phyloP scores from a whole-genome alignment of 1,139 yeast genomes.

The Geotrichum histeridarum region DNA sequence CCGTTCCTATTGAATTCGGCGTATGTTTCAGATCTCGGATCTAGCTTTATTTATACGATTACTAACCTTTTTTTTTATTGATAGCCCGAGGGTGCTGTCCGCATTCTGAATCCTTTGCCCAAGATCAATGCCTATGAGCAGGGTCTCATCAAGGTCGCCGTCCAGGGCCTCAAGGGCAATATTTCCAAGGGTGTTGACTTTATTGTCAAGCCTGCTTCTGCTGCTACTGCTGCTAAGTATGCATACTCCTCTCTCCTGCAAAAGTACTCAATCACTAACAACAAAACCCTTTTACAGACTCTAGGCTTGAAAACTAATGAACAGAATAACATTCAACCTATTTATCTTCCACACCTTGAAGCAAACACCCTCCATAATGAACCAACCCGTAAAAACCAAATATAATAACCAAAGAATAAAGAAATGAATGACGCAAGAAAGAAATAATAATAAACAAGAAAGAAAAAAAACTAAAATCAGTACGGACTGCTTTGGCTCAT shows the following conservation, averaged over 20 bases:
- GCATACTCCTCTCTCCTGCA: conserved; percentile 6
- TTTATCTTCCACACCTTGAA: background rate
- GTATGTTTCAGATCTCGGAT: conserved; percentile 8
- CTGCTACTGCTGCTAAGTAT: conserved; percentile 27
- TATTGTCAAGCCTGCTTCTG: conserved; percentile 26
- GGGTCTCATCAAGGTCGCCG: conserved; percentile 70
- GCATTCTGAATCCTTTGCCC: conserved; percentile 46
- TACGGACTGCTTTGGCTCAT: conserved; percentile 8
- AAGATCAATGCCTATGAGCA: conserved; percentile 35
- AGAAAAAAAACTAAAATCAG: background rate
- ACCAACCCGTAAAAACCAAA: background rate
- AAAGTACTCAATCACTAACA: background rate
- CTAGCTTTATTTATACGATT: background rate
- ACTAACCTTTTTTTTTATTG: conserved; percentile 1
- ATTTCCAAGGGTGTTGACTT: conserved; percentile 67
- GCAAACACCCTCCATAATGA: background rate
- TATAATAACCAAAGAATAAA: too few relatives aligned
- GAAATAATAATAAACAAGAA: background rate
- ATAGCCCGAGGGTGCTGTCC: conserved; percentile 67
- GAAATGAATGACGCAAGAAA: background rate
- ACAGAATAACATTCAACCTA: background rate
- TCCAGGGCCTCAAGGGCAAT: conserved; percentile 69
- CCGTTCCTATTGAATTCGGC: conserved; percentile 82
- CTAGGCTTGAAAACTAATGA: background rate
- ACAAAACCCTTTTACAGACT: background rate